Evolutionary conservation across 129 eudicot species (phyloP), one percentile per base, ranked within the genome.

Genomic region (Heracleum sosnowskyi): DNA sequence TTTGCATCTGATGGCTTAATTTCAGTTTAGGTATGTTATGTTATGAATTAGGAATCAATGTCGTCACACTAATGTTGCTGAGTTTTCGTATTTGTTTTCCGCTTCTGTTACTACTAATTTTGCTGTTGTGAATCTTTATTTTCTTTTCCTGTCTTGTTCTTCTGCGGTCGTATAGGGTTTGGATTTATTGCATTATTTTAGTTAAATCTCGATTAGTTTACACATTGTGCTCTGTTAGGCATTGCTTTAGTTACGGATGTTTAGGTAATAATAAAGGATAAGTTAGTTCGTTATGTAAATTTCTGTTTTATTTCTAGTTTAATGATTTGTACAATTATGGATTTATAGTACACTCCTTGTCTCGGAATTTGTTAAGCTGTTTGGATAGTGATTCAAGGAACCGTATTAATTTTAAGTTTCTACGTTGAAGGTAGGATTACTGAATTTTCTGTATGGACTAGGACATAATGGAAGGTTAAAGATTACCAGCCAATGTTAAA

Each of bases 401-500:
- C 63, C 0, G 3, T 53, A 7, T 53, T 53, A 53, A 55, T 55
- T 22, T 0, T 40, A 3, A 24, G 45, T 26, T 72, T 12, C 17
- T 3, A 12, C 3, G 44, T 22, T 39, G 49, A n/a, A 10, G 55
- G 76, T 36, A 11, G 47, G 42, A 26, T 62, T 63, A 24, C 57
- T 16, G 63, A 72, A 28, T 49, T 16, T 44, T 75, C 26, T 42
- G 77, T 35, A 36, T 20, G 55, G 31, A 24, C 17, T 28, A 34
- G 35, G 80, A 45, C 2, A 5, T 35, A 44, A 33, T 7, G 13
- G 77, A 22, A 75, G 76, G 24, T 60, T 69, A 62, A 55, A 64
- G 77, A 78, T n/a, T 68, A 75, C 76, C 80, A 69, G 88, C 77
- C 24, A 77, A 83, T 80, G 85, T 71, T 84, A 74, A 1, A 62